A percentile compares a stretch with the other conserved stretches of the same genome.
Evolutionary conservation across 805 yeast genomes (phyloP).

Genomic region (Cyberlindnera subsufficiens): DNA sequence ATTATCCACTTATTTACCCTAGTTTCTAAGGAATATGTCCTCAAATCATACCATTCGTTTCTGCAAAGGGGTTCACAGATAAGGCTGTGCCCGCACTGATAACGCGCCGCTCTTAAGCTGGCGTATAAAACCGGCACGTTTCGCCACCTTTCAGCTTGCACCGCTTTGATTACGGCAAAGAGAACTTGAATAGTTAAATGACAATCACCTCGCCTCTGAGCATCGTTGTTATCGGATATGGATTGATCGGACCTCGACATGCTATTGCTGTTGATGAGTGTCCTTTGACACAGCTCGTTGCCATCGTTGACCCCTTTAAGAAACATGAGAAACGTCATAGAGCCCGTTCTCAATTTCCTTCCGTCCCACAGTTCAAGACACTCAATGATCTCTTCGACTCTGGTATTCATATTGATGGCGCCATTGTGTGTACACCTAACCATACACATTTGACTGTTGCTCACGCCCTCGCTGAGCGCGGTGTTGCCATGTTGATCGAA

Average conservation of each 20-base stretch:
- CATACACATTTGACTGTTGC: constrained; percentile 12
- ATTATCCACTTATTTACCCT: no score
- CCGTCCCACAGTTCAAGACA: constrained; percentile 6
- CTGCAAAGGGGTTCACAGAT: no score
- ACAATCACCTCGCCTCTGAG: constrained; percentile 5
- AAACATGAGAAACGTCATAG: constrained; percentile 3
- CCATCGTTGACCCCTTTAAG: constrained; percentile 12
- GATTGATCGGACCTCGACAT: constrained; percentile 19
- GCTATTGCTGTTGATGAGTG: constrained; percentile 11
- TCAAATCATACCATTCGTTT: no score
- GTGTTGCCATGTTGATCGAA: constrained; percentile 13
- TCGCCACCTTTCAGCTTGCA: not conserved
- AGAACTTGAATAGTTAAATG: not conserved
- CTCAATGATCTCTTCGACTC: constrained; percentile 4
- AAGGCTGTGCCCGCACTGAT: no score
- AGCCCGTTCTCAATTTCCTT: constrained; percentile 7
- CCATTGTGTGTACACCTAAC: constrained; percentile 18
- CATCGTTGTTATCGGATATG: constrained; percentile 13
- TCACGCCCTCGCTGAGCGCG: constrained; percentile 2
- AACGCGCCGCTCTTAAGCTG: not conserved
- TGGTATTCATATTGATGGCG: constrained; percentile 10
- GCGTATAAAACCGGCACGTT: not conserved
- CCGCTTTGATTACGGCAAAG: not conserved
- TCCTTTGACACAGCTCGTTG: constrained; percentile 10
- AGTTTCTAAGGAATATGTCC: no score